phyloP scores from a whole-genome alignment of 164 flowering plant genomes.

The Vitis cinerea region DNA sequence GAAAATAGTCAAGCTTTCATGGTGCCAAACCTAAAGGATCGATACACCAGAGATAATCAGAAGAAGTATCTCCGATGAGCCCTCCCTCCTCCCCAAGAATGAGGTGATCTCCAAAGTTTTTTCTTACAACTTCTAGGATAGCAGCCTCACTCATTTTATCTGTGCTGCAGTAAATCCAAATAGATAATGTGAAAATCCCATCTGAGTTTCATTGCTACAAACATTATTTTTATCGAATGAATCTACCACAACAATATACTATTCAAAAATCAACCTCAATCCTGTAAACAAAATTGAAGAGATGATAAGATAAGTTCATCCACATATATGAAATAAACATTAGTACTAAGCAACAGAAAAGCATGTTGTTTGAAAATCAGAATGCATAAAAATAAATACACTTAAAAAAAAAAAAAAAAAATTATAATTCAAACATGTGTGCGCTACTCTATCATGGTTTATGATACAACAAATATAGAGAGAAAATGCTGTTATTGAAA shows the following conservation, averaged over 20 bases:
- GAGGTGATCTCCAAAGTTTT: slow-evolving; percentile 74
- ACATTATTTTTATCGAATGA: not conserved
- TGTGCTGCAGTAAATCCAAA: slow-evolving; percentile 59
- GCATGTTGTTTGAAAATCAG: no score
- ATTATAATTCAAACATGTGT: no score
- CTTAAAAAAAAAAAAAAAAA: no score
- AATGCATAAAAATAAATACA: no score
- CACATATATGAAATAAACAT: no score
- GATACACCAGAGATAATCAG: slow-evolving; percentile 97
- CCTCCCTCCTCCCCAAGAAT: slow-evolving; percentile 99
- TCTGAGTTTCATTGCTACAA: not conserved
- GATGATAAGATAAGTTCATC: no score
- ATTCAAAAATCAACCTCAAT: not conserved
- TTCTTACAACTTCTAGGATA: slow-evolving; percentile 69
- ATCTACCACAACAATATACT: not conserved
- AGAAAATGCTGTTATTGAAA: not conserved
- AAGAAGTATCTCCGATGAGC: slow-evolving; percentile 76
- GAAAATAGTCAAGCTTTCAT: not conserved
- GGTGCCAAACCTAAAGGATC: slow-evolving; percentile 83
- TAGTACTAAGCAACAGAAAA: no score
- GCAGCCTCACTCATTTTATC: slow-evolving; percentile 88
- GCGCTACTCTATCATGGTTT: no score
- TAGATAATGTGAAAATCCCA: not conserved
- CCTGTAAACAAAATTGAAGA: no score
- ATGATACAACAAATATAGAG: no score